Percentiles rank a stretch among this genome's conserved stretches.
phyloP scores from a whole-genome alignment of 805 yeast genomes.

The Ogataea nitratoaversa region DNA sequence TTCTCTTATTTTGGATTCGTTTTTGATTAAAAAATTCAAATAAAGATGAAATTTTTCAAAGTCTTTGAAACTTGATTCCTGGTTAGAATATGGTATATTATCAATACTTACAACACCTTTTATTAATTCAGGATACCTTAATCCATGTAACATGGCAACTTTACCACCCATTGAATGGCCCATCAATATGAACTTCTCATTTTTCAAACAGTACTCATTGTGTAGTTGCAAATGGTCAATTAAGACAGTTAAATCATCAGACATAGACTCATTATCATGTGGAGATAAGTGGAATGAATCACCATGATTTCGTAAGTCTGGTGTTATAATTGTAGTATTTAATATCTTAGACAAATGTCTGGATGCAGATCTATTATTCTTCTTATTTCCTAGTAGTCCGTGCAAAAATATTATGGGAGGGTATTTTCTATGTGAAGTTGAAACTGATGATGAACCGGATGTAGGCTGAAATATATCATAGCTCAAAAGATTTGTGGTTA shows the following conservation, averaged over 20 bases:
- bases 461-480: constrained; percentile 3
- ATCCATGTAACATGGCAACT: constrained; percentile 78
- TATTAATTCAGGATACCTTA: constrained; percentile 59
- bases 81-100: constrained; percentile 74
- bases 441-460: background rate
- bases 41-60: constrained; percentile 29
- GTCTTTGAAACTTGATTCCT: constrained; percentile 21
- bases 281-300: constrained; percentile 68
- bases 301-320: constrained; percentile 90
- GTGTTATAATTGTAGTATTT: constrained; percentile 53
- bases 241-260: constrained; percentile 77
- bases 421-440: background rate
- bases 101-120: constrained; percentile 64
- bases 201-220: constrained; percentile 18
- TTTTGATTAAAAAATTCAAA: constrained; percentile 11
- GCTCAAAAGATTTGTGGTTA: background rate
- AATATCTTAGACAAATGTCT: constrained; percentile 42
- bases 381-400: constrained; percentile 81
- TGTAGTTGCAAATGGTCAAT: constrained; percentile 12
- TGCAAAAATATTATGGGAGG: constrained; percentile 77
- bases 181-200: constrained; percentile 48
- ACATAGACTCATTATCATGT: constrained; percentile 71
- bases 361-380: constrained; percentile 75
- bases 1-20: constrained; percentile 4
- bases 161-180: constrained; percentile 96